phyloP scores from a whole-genome alignment of 1,284 basidiomycete genomes.

The Malassezia japonica region DNA sequence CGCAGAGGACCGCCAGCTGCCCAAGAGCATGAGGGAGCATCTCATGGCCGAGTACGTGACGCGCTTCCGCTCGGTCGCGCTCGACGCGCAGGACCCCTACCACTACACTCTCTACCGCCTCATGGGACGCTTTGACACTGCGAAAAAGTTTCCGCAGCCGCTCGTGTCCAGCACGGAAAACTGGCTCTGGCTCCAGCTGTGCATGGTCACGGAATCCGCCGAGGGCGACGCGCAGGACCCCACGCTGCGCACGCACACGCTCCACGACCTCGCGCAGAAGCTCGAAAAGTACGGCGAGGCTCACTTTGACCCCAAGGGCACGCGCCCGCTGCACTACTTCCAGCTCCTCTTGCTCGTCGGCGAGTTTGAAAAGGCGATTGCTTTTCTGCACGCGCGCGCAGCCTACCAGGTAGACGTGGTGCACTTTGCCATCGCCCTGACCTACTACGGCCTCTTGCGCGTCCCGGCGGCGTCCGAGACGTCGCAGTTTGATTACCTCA shows the following conservation, averaged over 20 bases:
- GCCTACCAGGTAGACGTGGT: conserved; percentile 87
- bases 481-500: conserved; percentile 55
- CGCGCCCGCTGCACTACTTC: conserved; percentile 65
- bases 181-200: conserved; percentile 96
- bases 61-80: conserved; percentile 56
- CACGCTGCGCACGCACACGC: conserved; percentile 55
- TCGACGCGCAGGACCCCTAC: conserved; percentile 68
- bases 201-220: conserved; percentile 55
- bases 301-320: conserved; percentile 76
- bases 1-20: conserved; percentile 28
- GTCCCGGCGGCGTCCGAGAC: conserved; percentile 68
- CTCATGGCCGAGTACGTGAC: conserved; percentile 81
- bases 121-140: conserved; percentile 81
- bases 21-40: conserved; percentile 58
- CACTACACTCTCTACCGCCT: conserved; percentile 91
- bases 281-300: conserved; percentile 67
- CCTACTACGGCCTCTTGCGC: conserved; percentile 85
- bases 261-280: conserved; percentile 69
- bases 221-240: conserved; percentile 30
- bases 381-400: conserved; percentile 75
- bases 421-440: conserved; percentile 80
- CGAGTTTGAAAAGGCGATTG: conserved; percentile 87
- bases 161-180: conserved; percentile 90
- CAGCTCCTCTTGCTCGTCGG: conserved; percentile 81
- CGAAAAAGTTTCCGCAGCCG: conserved; percentile 66